Conservation (phyloP, 768 basidiomycete species). For the Auriculariales sp. region DNA sequence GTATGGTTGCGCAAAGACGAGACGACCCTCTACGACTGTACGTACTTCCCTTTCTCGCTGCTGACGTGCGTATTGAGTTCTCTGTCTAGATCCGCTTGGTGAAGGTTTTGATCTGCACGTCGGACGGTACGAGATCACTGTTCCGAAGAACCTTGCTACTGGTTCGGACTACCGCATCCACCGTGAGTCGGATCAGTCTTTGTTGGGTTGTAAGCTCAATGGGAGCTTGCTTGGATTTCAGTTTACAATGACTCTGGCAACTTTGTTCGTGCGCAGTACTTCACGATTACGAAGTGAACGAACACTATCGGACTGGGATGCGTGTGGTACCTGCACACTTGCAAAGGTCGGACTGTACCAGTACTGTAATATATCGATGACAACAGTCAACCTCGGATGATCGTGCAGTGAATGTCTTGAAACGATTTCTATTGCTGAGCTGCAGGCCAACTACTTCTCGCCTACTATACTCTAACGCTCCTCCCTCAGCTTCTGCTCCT, state of each 20-base stretch:
- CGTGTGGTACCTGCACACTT: too few relatives aligned
- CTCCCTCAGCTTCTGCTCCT: too few relatives aligned
- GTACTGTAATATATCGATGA: too few relatives aligned
- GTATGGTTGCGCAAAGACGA: neutral
- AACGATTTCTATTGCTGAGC: too few relatives aligned
- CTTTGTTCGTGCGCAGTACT: neutral
- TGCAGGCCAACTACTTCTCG: too few relatives aligned
- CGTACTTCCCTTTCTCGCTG: neutral
- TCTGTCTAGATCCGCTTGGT: neutral
- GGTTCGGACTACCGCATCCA: neutral
- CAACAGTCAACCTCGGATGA: too few relatives aligned
- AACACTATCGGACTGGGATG: too few relatives aligned
- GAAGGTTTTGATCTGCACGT: neutral
- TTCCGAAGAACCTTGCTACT: neutral
- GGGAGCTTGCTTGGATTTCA: neutral
- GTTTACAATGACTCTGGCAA: neutral
- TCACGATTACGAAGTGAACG: neutral
- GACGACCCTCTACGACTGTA: neutral
- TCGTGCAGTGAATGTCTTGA: too few relatives aligned
- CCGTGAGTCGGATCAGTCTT: neutral
- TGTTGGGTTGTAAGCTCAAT: too few relatives aligned
- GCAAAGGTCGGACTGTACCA: too few relatives aligned
- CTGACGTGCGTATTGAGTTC: neutral
- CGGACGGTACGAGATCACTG: neutral
- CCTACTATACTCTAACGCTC: too few relatives aligned